Base-by-base conservation (phyloP, 179 eudicot species). In the Nepenthes alata region DNA sequence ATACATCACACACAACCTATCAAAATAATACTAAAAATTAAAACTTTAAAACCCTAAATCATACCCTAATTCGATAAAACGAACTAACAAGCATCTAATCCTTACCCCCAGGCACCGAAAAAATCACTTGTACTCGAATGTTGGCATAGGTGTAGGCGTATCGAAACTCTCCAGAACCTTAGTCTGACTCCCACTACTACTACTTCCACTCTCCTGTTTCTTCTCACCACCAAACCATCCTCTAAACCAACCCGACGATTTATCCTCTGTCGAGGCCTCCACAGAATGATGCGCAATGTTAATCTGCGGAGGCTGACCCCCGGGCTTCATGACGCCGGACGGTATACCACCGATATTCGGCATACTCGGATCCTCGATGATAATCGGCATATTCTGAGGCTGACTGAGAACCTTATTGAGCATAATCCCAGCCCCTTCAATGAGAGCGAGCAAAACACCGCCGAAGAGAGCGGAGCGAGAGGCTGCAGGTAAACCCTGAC, bases 391-490 rank as follows among this genome's bases (percentile, higher is more conserved):
- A 2, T 57, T 48, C 64, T 72, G 77, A 35, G 54, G 80, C 13
- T 57, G 62, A 14, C 68, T 67, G 62, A 69, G 2, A 5, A 75
- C 39, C 67, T 78, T 78, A 16, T 75, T 72, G 0, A 72, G 3
- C 78, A 56, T 59, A 13, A 73, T 73, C 44, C 81, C 81, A 3
- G 78, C 76, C 5, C 88, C 88, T 13, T 82, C 88, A 15, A 82
- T 75, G 2, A 82, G 9, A 0, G 78, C 91, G 14, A 87, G 55
- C 1, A 80, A 25, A 2, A 69, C 64, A 4, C 85, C 90, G n/a
- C 87, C 83, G 14, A 78, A 66, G 0, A 72, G 59, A 4, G 87
- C 85, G 0, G 84, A 74, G 45, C 45, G 45, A 34, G 58, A 89
- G 89, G 6, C 77, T 6, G 78, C 67, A 3, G 64, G 54, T 2